Conservation (phyloP, 257 asterid species). For the Solanum medicagineum region DNA sequence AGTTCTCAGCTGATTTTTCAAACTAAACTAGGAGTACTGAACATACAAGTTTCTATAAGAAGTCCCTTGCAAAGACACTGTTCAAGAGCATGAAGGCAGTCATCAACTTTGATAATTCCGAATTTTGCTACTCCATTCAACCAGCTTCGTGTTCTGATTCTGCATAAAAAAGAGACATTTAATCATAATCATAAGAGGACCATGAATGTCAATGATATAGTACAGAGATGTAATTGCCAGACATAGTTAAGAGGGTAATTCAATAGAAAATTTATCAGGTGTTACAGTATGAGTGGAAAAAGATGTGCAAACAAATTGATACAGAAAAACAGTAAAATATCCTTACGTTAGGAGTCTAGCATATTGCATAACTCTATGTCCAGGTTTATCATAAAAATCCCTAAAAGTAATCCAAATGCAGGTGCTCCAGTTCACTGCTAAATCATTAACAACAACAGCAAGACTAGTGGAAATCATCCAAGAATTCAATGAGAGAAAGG, state of each 20-base stretch:
- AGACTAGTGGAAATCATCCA: neutral
- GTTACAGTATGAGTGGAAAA: neutral
- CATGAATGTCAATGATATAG: neutral
- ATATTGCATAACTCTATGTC: neutral
- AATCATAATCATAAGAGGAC: neutral
- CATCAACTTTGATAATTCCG: neutral
- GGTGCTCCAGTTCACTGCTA: neutral
- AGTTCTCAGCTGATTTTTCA: neutral
- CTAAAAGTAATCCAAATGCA: neutral
- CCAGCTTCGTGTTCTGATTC: neutral
- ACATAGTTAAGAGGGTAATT: neutral
- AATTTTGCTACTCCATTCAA: neutral
- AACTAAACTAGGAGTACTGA: neutral
- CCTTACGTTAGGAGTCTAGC: neutral
- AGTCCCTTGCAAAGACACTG: neutral
- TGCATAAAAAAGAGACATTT: neutral
- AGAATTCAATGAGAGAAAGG: neutral
- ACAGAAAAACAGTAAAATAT: neutral
- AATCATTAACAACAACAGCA: neutral
- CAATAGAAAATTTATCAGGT: neutral
- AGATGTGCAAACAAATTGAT: neutral
- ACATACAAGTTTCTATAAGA: neutral
- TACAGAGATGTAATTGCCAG: neutral
- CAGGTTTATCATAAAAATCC: neutral
- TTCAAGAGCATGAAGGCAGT: neutral